Conservation (phyloP, 495 filamentous ascomycete genomes). For the Xylaria sp. region DNA sequence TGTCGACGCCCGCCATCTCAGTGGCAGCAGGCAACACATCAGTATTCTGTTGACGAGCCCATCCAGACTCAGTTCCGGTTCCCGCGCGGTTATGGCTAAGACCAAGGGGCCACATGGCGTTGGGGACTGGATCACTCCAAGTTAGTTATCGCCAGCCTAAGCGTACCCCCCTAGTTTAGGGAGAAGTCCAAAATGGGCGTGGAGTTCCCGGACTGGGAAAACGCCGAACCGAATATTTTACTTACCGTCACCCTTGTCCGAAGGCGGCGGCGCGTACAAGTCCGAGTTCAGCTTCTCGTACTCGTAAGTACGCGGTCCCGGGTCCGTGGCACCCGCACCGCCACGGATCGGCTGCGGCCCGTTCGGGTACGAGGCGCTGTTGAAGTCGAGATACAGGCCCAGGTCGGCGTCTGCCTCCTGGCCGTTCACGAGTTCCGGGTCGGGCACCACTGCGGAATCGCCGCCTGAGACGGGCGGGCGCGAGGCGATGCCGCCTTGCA, state of each 20-base stretch:
- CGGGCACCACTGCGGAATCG: slow-evolving; percentile 44
- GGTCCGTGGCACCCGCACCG: slow-evolving; percentile 61
- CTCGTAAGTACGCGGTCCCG: slow-evolving; percentile 66
- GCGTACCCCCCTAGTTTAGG: neutral
- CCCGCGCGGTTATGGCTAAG: slow-evolving; percentile 69
- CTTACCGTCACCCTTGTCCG: slow-evolving; percentile 60
- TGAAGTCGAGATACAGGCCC: slow-evolving; percentile 69
- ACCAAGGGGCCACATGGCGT: slow-evolving; percentile 76
- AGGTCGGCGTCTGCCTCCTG: slow-evolving; percentile 64
- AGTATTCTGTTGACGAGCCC: slow-evolving; percentile 72
- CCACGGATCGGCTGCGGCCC: slow-evolving; percentile 77
- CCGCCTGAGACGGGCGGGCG: slow-evolving; percentile 42
- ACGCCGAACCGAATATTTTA: neutral
- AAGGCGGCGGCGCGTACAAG: slow-evolving; percentile 69
- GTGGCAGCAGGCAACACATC: slow-evolving; percentile 68
- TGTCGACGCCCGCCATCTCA: slow-evolving; percentile 78
- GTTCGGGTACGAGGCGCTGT: slow-evolving; percentile 49
- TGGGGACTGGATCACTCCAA: slow-evolving; percentile 49
- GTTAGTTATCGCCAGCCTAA: neutral
- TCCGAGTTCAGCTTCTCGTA: slow-evolving; percentile 73
- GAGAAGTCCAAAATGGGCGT: neutral
- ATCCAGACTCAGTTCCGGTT: slow-evolving; percentile 62
- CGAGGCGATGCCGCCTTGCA: slow-evolving; percentile 47
- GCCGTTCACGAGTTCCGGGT: slow-evolving; percentile 49
- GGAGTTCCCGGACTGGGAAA: neutral